Evolutionary conservation across 257 asterid species (phyloP), one percentile per base, ranked within the genome.

Genomic region (Solanum appendiculatum): DNA sequence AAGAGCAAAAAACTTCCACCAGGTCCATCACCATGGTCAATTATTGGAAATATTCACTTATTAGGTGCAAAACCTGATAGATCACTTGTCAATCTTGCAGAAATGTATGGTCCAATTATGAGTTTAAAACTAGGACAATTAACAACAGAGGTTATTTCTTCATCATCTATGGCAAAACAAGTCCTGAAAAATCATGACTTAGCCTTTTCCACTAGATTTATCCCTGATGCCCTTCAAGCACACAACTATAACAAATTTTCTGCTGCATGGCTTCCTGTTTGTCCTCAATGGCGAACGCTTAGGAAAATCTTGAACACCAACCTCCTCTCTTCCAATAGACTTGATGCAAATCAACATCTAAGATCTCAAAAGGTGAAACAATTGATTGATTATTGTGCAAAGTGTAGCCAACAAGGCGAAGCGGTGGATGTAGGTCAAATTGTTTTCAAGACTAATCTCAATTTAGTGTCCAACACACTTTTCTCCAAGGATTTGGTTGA

Each of bases 401-500:
- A 88, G 12, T 87, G 74, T 33, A 74, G 97, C 16, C 92, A 89
- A 86, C 37, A 81, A 2, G 96, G 91, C 2, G 89, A 58, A 15
- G 93, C 92, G 1, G 90, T 94, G 78, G 95, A 93, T 27, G 25
- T 93, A 6, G 96, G 97, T 86, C 44, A 91, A 18, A 92, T 92
- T 36, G 82, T 18, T 73, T 37, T 73, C 82, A 73, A 73, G 82
- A 73, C 82, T 37, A 73, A 21, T 36, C 21, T 94, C 89, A 94
- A 93, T 75, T 58, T 92, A 80, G 56, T 94, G 60, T 93, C 94
- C 7, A 93, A 90, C 89, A 91, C 94, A 3, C 86, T 94, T 64
- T 93, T 94, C 70, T 93, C 96, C 7, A 88, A 63, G 72, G 95
- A 94, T 48, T 86, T 93, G 88, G 88, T 91, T 29, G 95, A 93